A percentile compares a stretch with the other conserved stretches of the same genome.
These are phyloP conservation scores for Cryptococcus deneoformans DNA, from an alignment of 1,284 basidiomycete species.

Conservation along the genomic window DNA sequence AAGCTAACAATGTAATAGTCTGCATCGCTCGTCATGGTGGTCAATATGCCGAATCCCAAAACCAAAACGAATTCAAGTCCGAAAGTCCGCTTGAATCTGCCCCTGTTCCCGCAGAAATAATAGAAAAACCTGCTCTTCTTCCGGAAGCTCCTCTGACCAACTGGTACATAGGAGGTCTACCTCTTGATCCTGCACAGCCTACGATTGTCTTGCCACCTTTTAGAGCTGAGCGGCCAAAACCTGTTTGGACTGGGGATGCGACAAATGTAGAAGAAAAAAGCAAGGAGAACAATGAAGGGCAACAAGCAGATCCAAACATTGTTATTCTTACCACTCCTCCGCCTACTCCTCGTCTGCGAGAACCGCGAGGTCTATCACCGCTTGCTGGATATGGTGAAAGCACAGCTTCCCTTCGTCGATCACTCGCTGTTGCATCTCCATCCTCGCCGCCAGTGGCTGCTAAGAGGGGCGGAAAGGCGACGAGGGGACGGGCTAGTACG, in stretches of 20 bases:
- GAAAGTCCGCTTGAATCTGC: neutral
- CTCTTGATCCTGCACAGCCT: neutral
- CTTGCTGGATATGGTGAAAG: neutral
- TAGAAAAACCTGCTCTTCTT: neutral
- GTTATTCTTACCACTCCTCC: neutral
- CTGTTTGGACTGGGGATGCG: neutral
- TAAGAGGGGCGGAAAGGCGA: neutral
- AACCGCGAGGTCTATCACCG: neutral
- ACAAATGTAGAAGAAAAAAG: neutral
- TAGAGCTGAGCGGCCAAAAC: neutral
- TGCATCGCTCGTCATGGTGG: slow-evolving; percentile 20
- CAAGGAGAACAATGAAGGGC: neutral
- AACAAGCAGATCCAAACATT: neutral
- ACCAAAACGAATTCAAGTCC: too few relatives aligned
- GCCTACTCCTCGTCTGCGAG: neutral
- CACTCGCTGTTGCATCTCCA: neutral
- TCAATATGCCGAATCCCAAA: too few relatives aligned
- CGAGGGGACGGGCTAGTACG: neutral
- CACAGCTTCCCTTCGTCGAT: neutral
- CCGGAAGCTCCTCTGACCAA: neutral
- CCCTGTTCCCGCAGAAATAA: neutral
- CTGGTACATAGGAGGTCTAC: slow-evolving; percentile 1
- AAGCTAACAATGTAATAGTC: slow-evolving; percentile 1
- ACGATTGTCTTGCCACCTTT: neutral
- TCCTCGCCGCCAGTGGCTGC: too few relatives aligned